Evolutionary conservation across 352 stramenopile genomes (phyloP), one percentile per base, ranked within the genome.

Genomic region (Peronospora farinosa): DNA sequence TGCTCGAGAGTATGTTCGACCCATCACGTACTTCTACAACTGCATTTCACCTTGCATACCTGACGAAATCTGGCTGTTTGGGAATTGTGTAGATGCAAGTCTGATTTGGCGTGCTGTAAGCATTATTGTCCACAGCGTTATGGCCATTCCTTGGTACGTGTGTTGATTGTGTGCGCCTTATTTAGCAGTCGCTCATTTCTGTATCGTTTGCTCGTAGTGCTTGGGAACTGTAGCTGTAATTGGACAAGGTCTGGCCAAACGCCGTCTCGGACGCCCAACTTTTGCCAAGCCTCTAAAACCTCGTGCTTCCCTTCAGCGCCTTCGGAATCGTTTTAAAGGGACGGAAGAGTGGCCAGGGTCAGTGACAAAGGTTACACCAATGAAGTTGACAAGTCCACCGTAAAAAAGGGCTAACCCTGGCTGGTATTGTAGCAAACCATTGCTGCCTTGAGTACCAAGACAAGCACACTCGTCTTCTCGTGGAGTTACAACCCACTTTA

Each of bases 81-180:
- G 27, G 28, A 7, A 41, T 51, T 41, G 28, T 36, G 37, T 39
- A 87, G 78, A 47, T 86, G 78, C 50, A 51, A 51, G 10, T 90
- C 78, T 32, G 72, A 53, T 17, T 40, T 72, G 19, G 33, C 57
- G 9, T 65, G 60, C 1, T 90, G 78, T 37, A 35, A 68, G n/a
- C 50, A 84, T 51, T 84, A 82, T 39, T 93, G 78, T 50, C 72
- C 77, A 7, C 82, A 93, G 40, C 65, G 68, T 5, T 65, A 40
- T 8, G 82, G 82, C 2, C 68, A 85, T 44, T 83, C 68, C 0
- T 60, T 92, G 58, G 78, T 88, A 78, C 32, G 72, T 65, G 27
- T 37, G 25, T 16, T 60, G 28, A 8, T 2, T 48, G 23, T 33
- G 33, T 39, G 8, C 15, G 42, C 8, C 10, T 36, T 9, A 21